Evolutionary conservation across 768 basidiomycete species (phyloP).

Genomic region (Pholiota conissans): DNA sequence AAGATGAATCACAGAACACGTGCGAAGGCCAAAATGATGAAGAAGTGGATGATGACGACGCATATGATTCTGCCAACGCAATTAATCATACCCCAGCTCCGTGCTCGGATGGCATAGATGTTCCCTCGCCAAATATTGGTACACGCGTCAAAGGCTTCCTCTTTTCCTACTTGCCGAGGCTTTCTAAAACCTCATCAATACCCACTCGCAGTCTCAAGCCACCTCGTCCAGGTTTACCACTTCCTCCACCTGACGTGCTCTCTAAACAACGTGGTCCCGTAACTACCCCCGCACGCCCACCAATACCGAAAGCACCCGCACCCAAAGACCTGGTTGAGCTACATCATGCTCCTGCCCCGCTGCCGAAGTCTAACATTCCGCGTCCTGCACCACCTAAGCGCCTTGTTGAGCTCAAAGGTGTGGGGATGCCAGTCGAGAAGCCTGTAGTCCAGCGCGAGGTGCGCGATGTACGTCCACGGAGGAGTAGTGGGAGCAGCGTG

Average conservation of each 20-base stretch:
- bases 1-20: background rate
- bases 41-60: background rate
- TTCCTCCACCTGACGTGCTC: constrained; percentile 55
- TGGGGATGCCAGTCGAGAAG: constrained; percentile 31
- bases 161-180: constrained; percentile 59
- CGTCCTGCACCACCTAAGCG: constrained; percentile 39
- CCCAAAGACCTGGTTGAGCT: constrained; percentile 70
- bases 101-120: background rate
- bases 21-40: background rate
- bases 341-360: constrained; percentile 50
- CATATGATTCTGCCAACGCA: too few relatives aligned
- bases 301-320: constrained; percentile 40
- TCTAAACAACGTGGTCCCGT: constrained; percentile 55
- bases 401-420: constrained; percentile 55
- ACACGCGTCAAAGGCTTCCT: constrained; percentile 56
- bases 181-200: constrained; percentile 31
- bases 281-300: constrained; percentile 56
- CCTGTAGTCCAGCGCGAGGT: constrained; percentile 4
- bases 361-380: constrained; percentile 41
- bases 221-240: constrained; percentile 41
- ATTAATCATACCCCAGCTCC: background rate
- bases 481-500: constrained; percentile 70
- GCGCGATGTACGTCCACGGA: constrained; percentile 36
- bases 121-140: constrained; percentile 27
- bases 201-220: background rate